A percentile compares a stretch with the other conserved stretches of the same genome.
Evolutionary conservation across 306 rosid species (phyloP).

Genomic region (Acacia confusa): DNA sequence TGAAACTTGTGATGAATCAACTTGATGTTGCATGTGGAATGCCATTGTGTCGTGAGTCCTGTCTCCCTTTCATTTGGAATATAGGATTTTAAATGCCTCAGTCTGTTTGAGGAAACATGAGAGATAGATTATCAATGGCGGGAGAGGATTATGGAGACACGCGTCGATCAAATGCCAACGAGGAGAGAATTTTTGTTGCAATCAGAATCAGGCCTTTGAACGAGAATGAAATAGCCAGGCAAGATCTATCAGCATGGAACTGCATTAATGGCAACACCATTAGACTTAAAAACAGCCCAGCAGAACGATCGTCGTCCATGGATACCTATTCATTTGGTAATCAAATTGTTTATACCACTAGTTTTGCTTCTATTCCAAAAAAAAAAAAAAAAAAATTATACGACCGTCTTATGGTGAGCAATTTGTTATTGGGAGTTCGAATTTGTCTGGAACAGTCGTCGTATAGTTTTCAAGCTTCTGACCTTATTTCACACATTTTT

Average conservation of each 20-base stretch:
- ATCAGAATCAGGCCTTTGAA: slow-evolving; percentile 83
- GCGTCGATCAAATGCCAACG: slow-evolving; percentile 32
- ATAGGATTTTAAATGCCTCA: background rate
- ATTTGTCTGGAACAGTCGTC: background rate
- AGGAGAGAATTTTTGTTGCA: slow-evolving; percentile 72
- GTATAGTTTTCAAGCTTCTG: background rate
- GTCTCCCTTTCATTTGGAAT: slow-evolving; percentile 16
- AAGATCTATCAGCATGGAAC: slow-evolving; percentile 65
- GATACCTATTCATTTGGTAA: slow-evolving; percentile 65
- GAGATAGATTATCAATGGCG: slow-evolving; percentile 15
- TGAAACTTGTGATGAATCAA: background rate
- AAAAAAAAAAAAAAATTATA: background rate
- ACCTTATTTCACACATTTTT: background rate
- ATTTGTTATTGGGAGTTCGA: slow-evolving; percentile 3
- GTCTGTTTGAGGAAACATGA: slow-evolving; percentile 3
- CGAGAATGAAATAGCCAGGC: slow-evolving; percentile 49
- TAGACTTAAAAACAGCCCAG: slow-evolving; percentile 38
- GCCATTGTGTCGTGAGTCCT: slow-evolving; percentile 4
- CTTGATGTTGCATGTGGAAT: background rate
- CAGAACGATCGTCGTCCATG: slow-evolving; percentile 49
- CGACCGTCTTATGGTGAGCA: background rate
- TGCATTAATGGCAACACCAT: slow-evolving; percentile 48
- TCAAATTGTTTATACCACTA: background rate
- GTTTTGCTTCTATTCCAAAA: background rate
- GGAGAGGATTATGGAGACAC: slow-evolving; percentile 32